Percentiles rank a stretch among this genome's conserved stretches.
These are phyloP conservation scores for Aspergillus homomorphus DNA, from an alignment of 495 filamentous ascomycete species.

Conservation along the genomic window DNA sequence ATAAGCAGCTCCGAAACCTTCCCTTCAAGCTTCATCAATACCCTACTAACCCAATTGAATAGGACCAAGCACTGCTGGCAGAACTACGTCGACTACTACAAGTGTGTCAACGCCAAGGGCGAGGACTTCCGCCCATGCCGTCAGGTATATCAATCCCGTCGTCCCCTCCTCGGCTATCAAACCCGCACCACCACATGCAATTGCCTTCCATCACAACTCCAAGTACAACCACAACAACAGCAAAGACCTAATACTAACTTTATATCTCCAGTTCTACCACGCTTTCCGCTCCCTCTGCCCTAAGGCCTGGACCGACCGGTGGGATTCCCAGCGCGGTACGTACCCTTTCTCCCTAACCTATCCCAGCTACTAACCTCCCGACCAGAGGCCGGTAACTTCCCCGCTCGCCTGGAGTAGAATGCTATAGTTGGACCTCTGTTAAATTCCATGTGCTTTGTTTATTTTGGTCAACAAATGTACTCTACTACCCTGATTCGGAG, in stretches of 20 bases:
- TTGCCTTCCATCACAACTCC: background rate
- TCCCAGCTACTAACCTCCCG: constrained; percentile 9
- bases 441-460: constrained; percentile 32
- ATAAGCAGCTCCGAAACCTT: background rate
- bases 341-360: constrained; percentile 24
- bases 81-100: constrained; percentile 99
- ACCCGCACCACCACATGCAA: too few species aligned
- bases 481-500: constrained; percentile 25
- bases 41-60: constrained; percentile 11
- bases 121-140: constrained; percentile 98
- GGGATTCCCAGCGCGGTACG: constrained; percentile 96
- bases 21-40: background rate
- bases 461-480: constrained; percentile 41
- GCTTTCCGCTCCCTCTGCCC: constrained; percentile 97
- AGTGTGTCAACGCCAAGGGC: constrained; percentile 97
- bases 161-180: background rate
- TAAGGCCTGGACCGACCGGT: constrained; percentile 87
- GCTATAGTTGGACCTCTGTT: constrained; percentile 26
- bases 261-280: constrained; percentile 71
- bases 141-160: constrained; percentile 59
- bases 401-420: constrained; percentile 51
- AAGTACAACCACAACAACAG: constrained; percentile 5
- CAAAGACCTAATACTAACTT: background rate
- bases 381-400: constrained; percentile 89
- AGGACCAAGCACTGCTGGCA: constrained; percentile 93